Evolutionary conservation across 208 protist genomes (phyloP), one percentile per base, ranked within the genome.

Genomic region (Lotmaria passim): DNA sequence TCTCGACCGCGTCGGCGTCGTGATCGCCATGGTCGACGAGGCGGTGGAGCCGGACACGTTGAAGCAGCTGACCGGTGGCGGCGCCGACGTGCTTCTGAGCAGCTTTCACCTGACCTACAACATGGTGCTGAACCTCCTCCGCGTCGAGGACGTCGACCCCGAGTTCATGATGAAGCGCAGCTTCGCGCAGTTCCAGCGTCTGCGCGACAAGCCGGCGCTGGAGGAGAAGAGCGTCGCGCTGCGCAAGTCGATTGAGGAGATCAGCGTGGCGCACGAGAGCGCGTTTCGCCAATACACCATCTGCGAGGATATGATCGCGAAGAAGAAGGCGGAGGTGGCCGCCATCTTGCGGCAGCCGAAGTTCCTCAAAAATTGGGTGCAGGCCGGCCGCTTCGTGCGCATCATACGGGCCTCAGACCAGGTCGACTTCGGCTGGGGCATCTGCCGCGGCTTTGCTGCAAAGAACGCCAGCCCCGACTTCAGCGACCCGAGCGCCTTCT

Each of bases 51-150:
- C 97, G 6, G 81, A 93, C 19, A 93, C 89, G 12, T 86, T 98
- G n/a, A 98, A 98, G 82, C 77, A 86, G 47, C 86, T 99, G 75
- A 94, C 97, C 28, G 93, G 90, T 43, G 98, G 97, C 30, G 83
- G 94, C 38, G 89, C 98, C 15, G 96, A 99, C 74, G 81, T 95
- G 1, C 89, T 99, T 30, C 93, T 96, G 44, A 96, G 85, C 76
- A 95, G 96, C 60, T 99, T 99, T 79, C 96, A 99, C 78, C 85
- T 99, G 46, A 97, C 96, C 39, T 99, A 99, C 89, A 99, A 99
- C 82, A 99, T 99, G 98, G 82, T 99, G 44, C 89, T 99, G 11
- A 99, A 99, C 78, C 78, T 99, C 47, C 72, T 99, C 23, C 92
- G 98, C n/a, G 94, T 99, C 5, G 97, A 99, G 81, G 98, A 98